phyloP scores from a whole-genome alignment of 202 grass and related monocot species.

The Musa balbisiana region DNA sequence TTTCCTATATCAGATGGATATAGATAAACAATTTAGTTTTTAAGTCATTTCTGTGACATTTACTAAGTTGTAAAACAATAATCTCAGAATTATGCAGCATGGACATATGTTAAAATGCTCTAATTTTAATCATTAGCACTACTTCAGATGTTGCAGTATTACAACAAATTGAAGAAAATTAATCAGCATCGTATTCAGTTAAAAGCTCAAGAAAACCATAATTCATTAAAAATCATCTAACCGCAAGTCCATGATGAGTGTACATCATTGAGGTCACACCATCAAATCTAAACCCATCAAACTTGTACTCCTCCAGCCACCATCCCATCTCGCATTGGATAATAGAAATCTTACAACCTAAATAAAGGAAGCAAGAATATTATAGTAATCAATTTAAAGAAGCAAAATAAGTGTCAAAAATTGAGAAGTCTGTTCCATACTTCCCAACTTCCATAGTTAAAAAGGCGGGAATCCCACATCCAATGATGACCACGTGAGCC shows the following conservation, averaged over 20 bases:
- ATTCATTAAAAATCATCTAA: constrained; percentile 25
- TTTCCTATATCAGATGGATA: neutral
- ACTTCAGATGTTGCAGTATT: neutral
- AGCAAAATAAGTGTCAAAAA: neutral
- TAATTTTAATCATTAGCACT: neutral
- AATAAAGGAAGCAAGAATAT: constrained; percentile 19
- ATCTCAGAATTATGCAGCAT: neutral
- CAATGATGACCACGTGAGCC: constrained; percentile 88
- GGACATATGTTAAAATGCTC: neutral
- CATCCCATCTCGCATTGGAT: constrained; percentile 99
- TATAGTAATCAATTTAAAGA: constrained; percentile 2
- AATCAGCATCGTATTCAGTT: neutral
- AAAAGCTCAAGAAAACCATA: neutral
- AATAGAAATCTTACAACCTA: constrained; percentile 95
- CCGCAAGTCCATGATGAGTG: constrained; percentile 92
- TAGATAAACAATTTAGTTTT: neutral
- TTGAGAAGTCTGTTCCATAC: constrained; percentile 29
- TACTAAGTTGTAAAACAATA: neutral
- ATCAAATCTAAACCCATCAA: constrained; percentile 97
- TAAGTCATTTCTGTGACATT: neutral
- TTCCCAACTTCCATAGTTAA: constrained; percentile 95
- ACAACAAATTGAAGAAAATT: neutral
- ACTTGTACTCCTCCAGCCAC: constrained; percentile 99
- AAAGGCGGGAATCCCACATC: constrained; percentile 99
- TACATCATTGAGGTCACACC: constrained; percentile 99